phyloP scores from a whole-genome alignment of 345 rosid species.

The Pelargonium nanum region DNA sequence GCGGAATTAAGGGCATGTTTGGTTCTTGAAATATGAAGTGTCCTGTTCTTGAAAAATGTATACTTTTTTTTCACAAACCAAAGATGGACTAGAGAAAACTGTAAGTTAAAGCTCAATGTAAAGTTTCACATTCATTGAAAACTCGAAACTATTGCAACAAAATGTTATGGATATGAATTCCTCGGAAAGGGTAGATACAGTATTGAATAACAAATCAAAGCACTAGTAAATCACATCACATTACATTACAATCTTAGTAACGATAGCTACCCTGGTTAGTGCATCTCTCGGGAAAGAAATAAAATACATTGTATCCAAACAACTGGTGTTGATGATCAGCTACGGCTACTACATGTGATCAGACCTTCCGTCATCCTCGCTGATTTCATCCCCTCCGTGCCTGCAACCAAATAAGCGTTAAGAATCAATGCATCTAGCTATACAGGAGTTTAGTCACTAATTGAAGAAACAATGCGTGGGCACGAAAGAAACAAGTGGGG shows the following conservation, averaged over 20 bases:
- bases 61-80: too few relatives aligned
- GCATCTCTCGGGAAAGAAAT: slow-evolving; percentile 7
- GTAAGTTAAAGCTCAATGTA: slow-evolving; percentile 10
- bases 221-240: slow-evolving; percentile 18
- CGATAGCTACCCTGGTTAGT: slow-evolving; percentile 15
- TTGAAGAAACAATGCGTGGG: background rate
- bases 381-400: slow-evolving; percentile 67
- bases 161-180: too few relatives aligned
- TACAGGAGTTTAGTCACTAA: background rate
- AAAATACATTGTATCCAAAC: slow-evolving; percentile 30
- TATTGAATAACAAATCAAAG: too few relatives aligned
- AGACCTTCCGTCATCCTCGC: slow-evolving; percentile 42
- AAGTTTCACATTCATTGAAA: too few relatives aligned
- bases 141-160: background rate
- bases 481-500: too few relatives aligned
- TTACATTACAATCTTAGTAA: slow-evolving; percentile 16
- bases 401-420: slow-evolving; percentile 31
- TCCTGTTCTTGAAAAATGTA: too few relatives aligned
- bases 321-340: slow-evolving; percentile 5
- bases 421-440: background rate
- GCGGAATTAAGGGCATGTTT: too few relatives aligned
- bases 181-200: too few relatives aligned
- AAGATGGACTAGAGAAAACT: slow-evolving; percentile 2
- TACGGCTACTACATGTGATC: slow-evolving; percentile 31
- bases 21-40: too few relatives aligned